Base-by-base conservation (phyloP, 768 basidiomycete genomes). In the Royoungia palumana region DNA sequence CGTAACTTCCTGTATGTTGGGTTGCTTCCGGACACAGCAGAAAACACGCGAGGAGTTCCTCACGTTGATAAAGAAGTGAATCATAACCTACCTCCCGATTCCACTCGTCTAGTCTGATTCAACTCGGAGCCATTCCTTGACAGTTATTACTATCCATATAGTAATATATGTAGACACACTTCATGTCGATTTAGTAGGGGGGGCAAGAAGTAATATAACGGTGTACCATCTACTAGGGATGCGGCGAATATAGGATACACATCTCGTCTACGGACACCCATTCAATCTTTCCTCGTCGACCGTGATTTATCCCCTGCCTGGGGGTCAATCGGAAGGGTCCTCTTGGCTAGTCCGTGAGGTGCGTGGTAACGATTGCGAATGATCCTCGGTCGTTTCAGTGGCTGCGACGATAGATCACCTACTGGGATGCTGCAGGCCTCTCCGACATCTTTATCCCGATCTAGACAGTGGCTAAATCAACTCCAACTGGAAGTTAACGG, bases 21-120 rank as follows among this genome's bases (percentile, higher is more conserved):
- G 96, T 14, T 96, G 93, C 66, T 99, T 99, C 81, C 82, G 96
- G 51, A 87, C 89, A n/a, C 89, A 94, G 58, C 94, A 98, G 70
- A 98, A 99, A 75, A 99, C 95, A 28, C 81, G 96, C 25, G 94
- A 96, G 71, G 96, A 98, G 68, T 94, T 94, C 73, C 81, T 94
- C 54, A 90, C 88, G 16, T 76, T 94, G 47, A 89, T 94, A 43
- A 89, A 84, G 67, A 63, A 54, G 45, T 63, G 50, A 63, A 27
- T 6, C 35, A 42, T 32, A 21, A 6, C 32, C 48, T 41, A 41
- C 34, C 14, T 40, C 43, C 53, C 76, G 77, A 79, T 77, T 76
- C 73, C 73, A 77, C 75, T 75, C 78, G 73, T 60, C 47, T 58
- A 59, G 59, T 48, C 58, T 58, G 57, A 58, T 68, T 64, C 70